Conservation (phyloP, 2,329 filamentous ascomycete species). For the Aspergillus nomiae region DNA sequence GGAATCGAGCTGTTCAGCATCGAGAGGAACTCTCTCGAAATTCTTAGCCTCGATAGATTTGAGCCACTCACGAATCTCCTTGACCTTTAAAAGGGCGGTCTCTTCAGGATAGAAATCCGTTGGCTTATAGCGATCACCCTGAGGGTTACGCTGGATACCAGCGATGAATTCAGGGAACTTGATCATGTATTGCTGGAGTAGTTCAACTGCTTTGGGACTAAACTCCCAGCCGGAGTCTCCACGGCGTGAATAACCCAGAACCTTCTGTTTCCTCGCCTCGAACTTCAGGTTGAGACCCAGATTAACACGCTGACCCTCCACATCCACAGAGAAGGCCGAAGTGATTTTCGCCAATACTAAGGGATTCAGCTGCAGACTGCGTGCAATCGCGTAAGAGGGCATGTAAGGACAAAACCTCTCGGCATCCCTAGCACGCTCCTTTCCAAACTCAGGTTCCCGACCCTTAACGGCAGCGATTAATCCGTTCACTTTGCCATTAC, state of each 20-base stretch:
- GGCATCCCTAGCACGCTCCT: conserved; percentile 68
- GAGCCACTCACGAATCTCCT: conserved; percentile 91
- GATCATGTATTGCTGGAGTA: conserved; percentile 87
- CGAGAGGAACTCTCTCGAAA: conserved; percentile 92
- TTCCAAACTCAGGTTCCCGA: conserved; percentile 80
- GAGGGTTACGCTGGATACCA: conserved; percentile 80
- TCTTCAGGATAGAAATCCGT: conserved; percentile 81
- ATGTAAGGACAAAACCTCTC: conserved; percentile 74
- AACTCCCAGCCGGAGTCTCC: conserved; percentile 92
- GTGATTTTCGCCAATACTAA: conserved; percentile 94
- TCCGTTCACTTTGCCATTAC: conserved; percentile 73
- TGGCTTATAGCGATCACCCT: conserved; percentile 79
- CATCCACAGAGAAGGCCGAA: conserved; percentile 83
- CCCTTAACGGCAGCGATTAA: conserved; percentile 71
- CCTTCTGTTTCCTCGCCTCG: conserved; percentile 91
- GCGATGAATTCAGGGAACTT: conserved; percentile 95
- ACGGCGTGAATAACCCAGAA: conserved; percentile 91
- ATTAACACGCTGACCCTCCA: conserved; percentile 82
- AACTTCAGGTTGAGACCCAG: conserved; percentile 96
- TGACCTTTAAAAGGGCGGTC: conserved; percentile 75
- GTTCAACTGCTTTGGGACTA: conserved; percentile 75
- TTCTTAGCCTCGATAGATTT: conserved; percentile 88
- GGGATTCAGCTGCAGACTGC: conserved; percentile 76
- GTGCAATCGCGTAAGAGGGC: conserved; percentile 86
- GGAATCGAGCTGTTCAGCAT: conserved; percentile 94